Evolutionary conservation across 805 yeast genomes (phyloP).

Genomic region (Candida glaebosa): DNA sequence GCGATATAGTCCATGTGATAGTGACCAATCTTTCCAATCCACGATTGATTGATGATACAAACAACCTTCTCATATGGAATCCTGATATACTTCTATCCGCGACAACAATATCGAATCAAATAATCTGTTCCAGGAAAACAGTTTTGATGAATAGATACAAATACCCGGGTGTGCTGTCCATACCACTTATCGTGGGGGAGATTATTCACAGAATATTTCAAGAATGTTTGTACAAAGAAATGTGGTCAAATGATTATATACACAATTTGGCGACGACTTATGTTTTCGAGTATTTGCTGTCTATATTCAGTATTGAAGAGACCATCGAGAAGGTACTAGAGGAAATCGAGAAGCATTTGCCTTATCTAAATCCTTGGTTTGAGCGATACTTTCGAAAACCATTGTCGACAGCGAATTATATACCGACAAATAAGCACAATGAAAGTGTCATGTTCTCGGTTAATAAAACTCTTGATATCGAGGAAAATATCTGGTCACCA

Average conservation of each 20-base stretch:
- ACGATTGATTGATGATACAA: slow-evolving; percentile 49
- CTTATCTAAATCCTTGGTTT: slow-evolving; percentile 54
- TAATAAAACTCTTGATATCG: slow-evolving; percentile 71
- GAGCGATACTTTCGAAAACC: slow-evolving; percentile 34
- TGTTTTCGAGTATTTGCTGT: slow-evolving; percentile 43
- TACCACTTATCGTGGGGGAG: slow-evolving; percentile 75
- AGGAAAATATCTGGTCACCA: slow-evolving; percentile 91
- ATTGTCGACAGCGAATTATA: slow-evolving; percentile 10
- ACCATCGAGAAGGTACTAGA: slow-evolving; percentile 39
- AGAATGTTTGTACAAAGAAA: slow-evolving; percentile 40
- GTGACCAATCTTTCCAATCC: slow-evolving; percentile 40
- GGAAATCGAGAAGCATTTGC: slow-evolving; percentile 45
- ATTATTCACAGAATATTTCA: slow-evolving; percentile 79
- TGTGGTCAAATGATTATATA: slow-evolving; percentile 39
- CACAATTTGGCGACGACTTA: slow-evolving; percentile 32
- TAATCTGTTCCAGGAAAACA: slow-evolving; percentile 70
- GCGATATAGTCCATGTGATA: slow-evolving; percentile 63
- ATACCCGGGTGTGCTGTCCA: slow-evolving; percentile 59
- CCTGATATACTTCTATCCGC: slow-evolving; percentile 85
- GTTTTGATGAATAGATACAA: slow-evolving; percentile 55
- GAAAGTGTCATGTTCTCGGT: slow-evolving; percentile 47
- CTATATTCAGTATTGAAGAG: slow-evolving; percentile 55
- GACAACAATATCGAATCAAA: slow-evolving; percentile 73
- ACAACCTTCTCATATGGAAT: slow-evolving; percentile 68
- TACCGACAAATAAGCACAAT: slow-evolving; percentile 24